Evolutionary conservation across 495 filamentous ascomycete species (phyloP), one percentile per base, ranked within the genome.

Genomic region (Aspergillus kassunensis): DNA sequence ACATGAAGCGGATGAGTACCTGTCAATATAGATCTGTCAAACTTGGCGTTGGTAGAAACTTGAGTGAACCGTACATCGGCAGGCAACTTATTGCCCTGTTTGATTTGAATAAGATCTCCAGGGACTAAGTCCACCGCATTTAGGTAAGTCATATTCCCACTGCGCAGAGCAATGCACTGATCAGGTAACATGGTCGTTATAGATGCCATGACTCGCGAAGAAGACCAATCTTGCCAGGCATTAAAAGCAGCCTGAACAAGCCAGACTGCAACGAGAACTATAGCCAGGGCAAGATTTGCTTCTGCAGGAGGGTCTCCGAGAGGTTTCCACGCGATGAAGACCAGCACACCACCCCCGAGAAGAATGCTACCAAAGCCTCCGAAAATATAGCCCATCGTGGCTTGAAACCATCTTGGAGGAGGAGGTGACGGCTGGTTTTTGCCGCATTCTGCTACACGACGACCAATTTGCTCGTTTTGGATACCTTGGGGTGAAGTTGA

Each of bases 241-340:
- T 82, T 82, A 65, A 89, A 90, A 1, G 70, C 70, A n/a, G 86
- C 86, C 60, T 90, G 85, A 18, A 85, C 74, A 50, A 85, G 58
- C 54, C 85, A 87, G 0, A 90, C 85, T 7, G 76, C 74, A 18
- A 82, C 48, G 3, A 89, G 64, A 7, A 88, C 81, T 53, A 86
- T 81, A 4, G 79, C 85, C 4, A 88, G 70, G 1, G 82, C 85
- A 15, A 89, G 63, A 58, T 90, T 88, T 6, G 84, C 80, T 15
- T 68, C 45, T 0, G 80, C 67, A 1, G 86, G 86, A 1, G 85
- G 86, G 10, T 86, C 43, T 0, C 85, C 84, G 0, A 88, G 79
- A 5, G 86, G 86, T 39, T 81, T 83, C 84, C 84, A 89, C 6
- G 80, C 74, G 35, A 88, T 60, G 57, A 87, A 85, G 43, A 88